These are phyloP conservation scores for apple (Malus domestica) DNA, from an alignment of 306 rosid species.

Conservation along the genomic window ASM211411v1 NC_041803.1:38470001-38470500, in stretches of 20 bases:
- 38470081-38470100: conserved; percentile 36
- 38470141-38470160: neutral
- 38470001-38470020: conserved; percentile 24
- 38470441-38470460: conserved; percentile 92
- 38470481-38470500: conserved; percentile 80
- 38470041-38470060: conserved; percentile 68
- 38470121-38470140: neutral
- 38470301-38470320: conserved; percentile 1
- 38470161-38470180: neutral
- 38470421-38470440: conserved; percentile 79
- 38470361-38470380: neutral
- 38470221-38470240: conserved; percentile 69
- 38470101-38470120: conserved; percentile 43
- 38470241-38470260: conserved; percentile 90
- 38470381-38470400: conserved; percentile 32
- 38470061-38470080: conserved; percentile 79
- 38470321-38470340: neutral
- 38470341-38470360: neutral
- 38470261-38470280: conserved; percentile 77
- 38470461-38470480: conserved; percentile 88
- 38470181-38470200: neutral
- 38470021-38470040: conserved; percentile 83
- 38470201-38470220: conserved; percentile 35
- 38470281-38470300: conserved; percentile 89
- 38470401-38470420: conserved; percentile 89